Evolutionary conservation across 805 yeast species (phyloP).

Genomic region (Sugiyamaella mastotermitis): DNA sequence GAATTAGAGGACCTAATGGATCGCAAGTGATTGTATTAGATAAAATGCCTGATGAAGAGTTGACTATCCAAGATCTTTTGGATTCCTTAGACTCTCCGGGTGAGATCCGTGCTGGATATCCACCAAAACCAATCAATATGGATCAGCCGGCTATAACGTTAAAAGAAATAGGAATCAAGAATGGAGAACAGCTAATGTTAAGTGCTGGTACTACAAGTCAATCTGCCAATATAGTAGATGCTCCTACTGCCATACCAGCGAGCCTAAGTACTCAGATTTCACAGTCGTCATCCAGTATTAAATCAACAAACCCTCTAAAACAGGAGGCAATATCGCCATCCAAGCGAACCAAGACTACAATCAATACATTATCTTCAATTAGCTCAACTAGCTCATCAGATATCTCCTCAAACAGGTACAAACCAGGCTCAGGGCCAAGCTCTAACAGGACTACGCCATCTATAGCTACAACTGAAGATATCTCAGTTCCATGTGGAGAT

Average conservation of each 20-base stretch:
- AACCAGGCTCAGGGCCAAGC: conserved; percentile 2
- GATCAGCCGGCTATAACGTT: conserved; percentile 10
- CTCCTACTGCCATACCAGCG: too few species aligned
- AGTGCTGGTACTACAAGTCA: neutral
- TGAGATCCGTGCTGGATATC: conserved; percentile 51
- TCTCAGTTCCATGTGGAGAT: conserved; percentile 18
- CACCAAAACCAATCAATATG: conserved; percentile 45
- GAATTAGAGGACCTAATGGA: conserved; percentile 26
- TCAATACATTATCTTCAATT: too few species aligned
- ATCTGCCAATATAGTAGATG: neutral
- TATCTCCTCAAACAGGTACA: neutral
- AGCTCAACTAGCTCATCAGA: neutral
- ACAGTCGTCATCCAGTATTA: too few species aligned
- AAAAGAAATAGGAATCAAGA: conserved; percentile 40
- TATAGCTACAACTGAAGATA: too few species aligned
- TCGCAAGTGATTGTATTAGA: conserved; percentile 34
- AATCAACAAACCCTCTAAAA: too few species aligned
- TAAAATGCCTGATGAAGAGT: conserved; percentile 33
- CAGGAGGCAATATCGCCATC: too few species aligned
- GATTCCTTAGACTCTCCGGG: conserved; percentile 16
- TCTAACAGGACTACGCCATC: neutral
- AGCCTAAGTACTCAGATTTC: too few species aligned
- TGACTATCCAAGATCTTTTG: conserved; percentile 32
- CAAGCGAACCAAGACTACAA: too few species aligned
- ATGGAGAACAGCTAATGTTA: conserved; percentile 55